Evolutionary conservation across 257 asterid genomes (phyloP), one percentile per base, ranked within the genome.

Genomic region (Sherardia arvensis): DNA sequence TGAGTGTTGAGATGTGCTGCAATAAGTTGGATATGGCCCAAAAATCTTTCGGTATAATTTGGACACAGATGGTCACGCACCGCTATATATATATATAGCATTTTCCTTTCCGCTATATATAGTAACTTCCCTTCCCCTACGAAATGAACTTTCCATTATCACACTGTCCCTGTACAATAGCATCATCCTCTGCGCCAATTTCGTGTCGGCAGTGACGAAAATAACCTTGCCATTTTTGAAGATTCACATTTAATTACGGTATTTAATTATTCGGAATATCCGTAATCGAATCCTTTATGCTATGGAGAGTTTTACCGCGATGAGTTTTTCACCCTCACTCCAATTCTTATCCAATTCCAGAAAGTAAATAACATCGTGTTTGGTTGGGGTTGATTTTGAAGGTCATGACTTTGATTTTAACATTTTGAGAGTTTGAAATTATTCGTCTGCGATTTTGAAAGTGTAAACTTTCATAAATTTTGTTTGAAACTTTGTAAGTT

Each of bases 121-220:
- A n/a, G n/a, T n/a, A n/a, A n/a, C 9, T 21, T 12, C 17, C 12
- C 4, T 57, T 28, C 15, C 38, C 14, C 58, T 14, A 21, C 2
- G 1, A 51, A 51, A 51, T 40, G 14, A 11, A 40, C 3, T 43
- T 38, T 17, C 51, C 48, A 18, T 58, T 58, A 68, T 59, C 62
- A 59, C 21, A 26, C 43, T 33, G 29, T 53, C 51, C 51, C 14
- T 43, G 15, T 14, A 40, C 7, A 4, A 43, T 12, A 38, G 27
- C 69, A 56, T 54, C 83, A 80, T 81, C 80, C 73, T 60, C 67
- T 63, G 63, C 71, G 36, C 18, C 65, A 71, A 73, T 71, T 69
- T 74, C 45, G 89, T 88, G 96, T 88, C 96, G 94, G 96, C 89
- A 85, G 77, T 66, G 73, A 64, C 76, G 78, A 43, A 43, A 43